A percentile compares a stretch with the other conserved stretches of the same genome.
Conservation (phyloP, 805 yeast genomes). For the Candida piceae region DNA sequence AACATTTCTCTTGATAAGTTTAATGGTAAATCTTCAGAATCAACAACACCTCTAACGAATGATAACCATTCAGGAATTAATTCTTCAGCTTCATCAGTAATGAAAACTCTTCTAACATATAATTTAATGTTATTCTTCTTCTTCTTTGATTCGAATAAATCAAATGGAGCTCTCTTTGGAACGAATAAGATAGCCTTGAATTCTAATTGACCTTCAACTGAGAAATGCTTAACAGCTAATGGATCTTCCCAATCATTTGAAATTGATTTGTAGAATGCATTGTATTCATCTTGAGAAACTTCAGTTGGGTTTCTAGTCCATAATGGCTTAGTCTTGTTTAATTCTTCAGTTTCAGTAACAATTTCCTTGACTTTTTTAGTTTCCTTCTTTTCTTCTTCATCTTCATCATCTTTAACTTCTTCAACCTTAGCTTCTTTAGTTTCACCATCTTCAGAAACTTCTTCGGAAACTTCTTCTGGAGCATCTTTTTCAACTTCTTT, state of each 20-base stretch:
- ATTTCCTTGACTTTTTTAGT: constrained; percentile 87
- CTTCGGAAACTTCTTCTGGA: constrained; percentile 70
- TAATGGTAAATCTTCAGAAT: constrained; percentile 98
- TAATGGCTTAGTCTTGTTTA: constrained; percentile 97
- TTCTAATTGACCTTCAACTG: constrained; percentile 99
- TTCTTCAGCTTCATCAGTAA: constrained; percentile 99
- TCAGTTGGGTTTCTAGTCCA: constrained; percentile 99
- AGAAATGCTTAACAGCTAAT: constrained; percentile 98
- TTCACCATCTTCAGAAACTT: constrained; percentile 41
- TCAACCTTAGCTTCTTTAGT: constrained; percentile 66
- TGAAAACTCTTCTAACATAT: constrained; percentile 98
- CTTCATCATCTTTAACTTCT: constrained; percentile 70
- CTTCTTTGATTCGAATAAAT: constrained; percentile 96
- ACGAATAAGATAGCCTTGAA: constrained; percentile 95
- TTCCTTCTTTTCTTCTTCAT: constrained; percentile 65
- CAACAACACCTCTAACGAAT: constrained; percentile 98
- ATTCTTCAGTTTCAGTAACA: constrained; percentile 95
- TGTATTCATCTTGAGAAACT: constrained; percentile 96
- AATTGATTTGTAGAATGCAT: constrained; percentile 98
- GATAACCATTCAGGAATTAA: constrained; percentile 98
- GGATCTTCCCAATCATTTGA: constrained; percentile 99
- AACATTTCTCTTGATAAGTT: constrained; percentile 99
- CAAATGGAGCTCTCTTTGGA: constrained; percentile 99
- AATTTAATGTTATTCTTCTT: constrained; percentile 98
- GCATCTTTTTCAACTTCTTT: constrained; percentile 99